phyloP scores from a whole-genome alignment of 352 stramenopile genomes.

The Phytophthora crassamura region DNA sequence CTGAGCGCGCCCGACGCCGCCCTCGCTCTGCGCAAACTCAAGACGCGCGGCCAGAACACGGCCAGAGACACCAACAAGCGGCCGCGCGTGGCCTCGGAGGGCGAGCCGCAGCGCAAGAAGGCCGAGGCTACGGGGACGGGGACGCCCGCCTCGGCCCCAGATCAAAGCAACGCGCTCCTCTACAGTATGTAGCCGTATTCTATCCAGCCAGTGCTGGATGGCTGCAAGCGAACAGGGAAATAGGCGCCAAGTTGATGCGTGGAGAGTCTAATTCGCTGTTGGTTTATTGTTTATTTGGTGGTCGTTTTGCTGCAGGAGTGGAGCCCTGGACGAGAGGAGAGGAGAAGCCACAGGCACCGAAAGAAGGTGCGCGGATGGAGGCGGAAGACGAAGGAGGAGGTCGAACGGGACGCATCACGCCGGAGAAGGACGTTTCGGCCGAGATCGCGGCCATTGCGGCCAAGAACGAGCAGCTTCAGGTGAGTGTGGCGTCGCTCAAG shows the following conservation, averaged over 20 bases:
- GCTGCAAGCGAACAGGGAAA: too few species aligned
- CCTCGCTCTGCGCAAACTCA: constrained; percentile 12
- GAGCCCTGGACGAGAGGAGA: constrained; percentile 3
- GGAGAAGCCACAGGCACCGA: constrained; percentile 14
- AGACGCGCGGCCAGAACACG: constrained; percentile 9
- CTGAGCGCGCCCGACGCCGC: constrained; percentile 23
- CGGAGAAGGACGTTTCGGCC: constrained; percentile 5
- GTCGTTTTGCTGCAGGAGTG: constrained; percentile 2
- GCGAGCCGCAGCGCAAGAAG: constrained; percentile 25
- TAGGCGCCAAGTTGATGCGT: too few species aligned
- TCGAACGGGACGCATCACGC: neutral
- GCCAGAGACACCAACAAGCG: constrained; percentile 38
- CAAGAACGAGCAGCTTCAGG: constrained; percentile 53
- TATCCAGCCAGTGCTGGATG: too few species aligned
- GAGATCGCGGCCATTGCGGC: constrained; percentile 38
- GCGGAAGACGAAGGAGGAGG: constrained; percentile 16
- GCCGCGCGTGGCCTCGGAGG: constrained; percentile 16
- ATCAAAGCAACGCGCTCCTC: neutral
- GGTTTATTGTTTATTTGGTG: neutral
- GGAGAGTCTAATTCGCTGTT: too few species aligned
- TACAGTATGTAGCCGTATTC: constrained; percentile 14
- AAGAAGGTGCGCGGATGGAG: neutral
- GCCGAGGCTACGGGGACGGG: constrained; percentile 9
- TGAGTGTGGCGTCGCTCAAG: constrained; percentile 50
- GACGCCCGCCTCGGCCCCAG: neutral